Evolutionary conservation across 2,329 filamentous ascomycete species (phyloP), one percentile per base, ranked within the genome.

Genomic region (Aspergillus pseudoviridinutans): DNA sequence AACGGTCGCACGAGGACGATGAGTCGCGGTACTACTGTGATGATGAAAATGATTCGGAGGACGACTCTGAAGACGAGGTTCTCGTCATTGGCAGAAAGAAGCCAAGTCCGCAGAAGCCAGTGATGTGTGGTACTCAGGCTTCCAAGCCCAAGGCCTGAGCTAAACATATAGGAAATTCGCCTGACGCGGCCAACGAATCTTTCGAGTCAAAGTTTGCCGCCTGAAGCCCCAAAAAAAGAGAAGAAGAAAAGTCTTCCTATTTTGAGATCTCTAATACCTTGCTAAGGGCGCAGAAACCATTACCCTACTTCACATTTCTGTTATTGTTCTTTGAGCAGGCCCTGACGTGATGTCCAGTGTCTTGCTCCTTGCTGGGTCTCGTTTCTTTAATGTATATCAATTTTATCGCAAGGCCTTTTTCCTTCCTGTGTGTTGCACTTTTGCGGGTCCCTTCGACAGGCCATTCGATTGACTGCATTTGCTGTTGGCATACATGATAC

Each of bases 21-120:
- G 72, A 76, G 55, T 68, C 66, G 35, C 67, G 67, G 47, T 76
- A 76, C 56, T 74, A 76, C 59, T 76, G 72, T 54, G 73, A 76
- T 52, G 74, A 77, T 53, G 75, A 77, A 61, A 69, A 76, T 35
- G 74, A 69, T 27, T 65, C 66, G 14, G 65, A 72, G n/a, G 68
- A 70, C 38, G 74, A 76, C 22, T 76, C 74, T 2, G 75, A 77
- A 62, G 75, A 78, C 35, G 75, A 78, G 67, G 74, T 67, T 3
- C 70, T 78, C 35, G 66, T 76, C 24, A 74, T 77, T 58, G 74
- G 74, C 28, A 74, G 72, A 57, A 71, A 69, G 58, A 71, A 70
- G 38, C 55, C 68, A 4, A 53, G 60, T 3, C 58, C 63, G 28
- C 65, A 69, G 55, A 64, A 63, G 51, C 65, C 58, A 32, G 58